These are phyloP conservation scores for Aspergillus fumigatiaffinis DNA, from an alignment of 2,329 filamentous ascomycete genomes.

Conservation along the genomic window DNA sequence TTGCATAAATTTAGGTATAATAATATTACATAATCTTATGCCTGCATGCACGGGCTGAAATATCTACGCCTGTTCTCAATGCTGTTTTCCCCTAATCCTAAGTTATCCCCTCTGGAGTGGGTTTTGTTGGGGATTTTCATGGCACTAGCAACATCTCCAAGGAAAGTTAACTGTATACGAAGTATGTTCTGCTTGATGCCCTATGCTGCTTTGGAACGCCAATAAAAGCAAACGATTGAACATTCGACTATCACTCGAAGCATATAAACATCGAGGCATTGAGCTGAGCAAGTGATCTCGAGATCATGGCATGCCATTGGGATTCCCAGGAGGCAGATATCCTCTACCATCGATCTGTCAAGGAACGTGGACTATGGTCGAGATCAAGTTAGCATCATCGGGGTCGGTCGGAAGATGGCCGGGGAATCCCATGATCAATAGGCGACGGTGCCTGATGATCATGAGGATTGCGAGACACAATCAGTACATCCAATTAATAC, in stretches of 20 bases:
- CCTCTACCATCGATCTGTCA: neutral
- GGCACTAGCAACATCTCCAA: too few species aligned
- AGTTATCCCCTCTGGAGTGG: too few species aligned
- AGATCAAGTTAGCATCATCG: neutral
- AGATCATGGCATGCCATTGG: neutral
- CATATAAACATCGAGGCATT: neutral
- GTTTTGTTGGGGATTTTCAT: too few species aligned
- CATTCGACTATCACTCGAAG: too few species aligned
- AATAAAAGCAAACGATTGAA: too few species aligned
- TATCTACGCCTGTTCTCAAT: neutral
- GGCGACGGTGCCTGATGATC: neutral
- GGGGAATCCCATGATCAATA: neutral
- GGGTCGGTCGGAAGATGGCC: neutral
- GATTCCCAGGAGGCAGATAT: neutral
- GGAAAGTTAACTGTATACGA: too few species aligned
- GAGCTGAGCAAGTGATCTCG: too few species aligned
- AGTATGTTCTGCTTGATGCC: too few species aligned
- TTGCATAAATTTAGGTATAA: neutral
- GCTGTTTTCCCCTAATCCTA: too few species aligned
- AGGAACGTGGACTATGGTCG: neutral
- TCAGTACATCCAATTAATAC: neutral
- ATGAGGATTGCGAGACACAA: neutral
- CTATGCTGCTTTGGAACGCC: too few species aligned
- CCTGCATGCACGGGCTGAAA: neutral
- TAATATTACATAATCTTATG: neutral